Evolutionary conservation across 2,329 filamentous ascomycete genomes (phyloP), one percentile per base, ranked within the genome.

Genomic region (Fusarium coffeatum): DNA sequence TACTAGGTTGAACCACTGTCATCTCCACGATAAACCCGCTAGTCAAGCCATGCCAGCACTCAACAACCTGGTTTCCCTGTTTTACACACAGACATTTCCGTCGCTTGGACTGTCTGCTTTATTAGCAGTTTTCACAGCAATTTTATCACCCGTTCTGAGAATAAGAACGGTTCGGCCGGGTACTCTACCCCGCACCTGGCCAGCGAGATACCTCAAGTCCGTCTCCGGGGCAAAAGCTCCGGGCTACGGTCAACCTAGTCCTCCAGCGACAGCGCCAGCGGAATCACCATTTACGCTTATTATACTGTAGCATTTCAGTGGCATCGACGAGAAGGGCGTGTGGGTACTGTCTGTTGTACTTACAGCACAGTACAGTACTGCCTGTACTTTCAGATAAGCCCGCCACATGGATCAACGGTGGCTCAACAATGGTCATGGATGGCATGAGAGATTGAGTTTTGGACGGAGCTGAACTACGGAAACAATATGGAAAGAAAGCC

Each of bases 11-110:
- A n/a, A 9, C 42, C 9, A 23, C 25, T 50, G 30, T 40, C 48
- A 69, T 69, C 66, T 43, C 67, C 67, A 64, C 13, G 54, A 54
- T 64, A 68, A 71, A 57, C 32, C 68, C 64, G 64, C 56, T 56
- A 66, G 60, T 22, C 60, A 65, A 71, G 45, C 59, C 47, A 47
- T 55, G 51, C 45, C 46, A 47, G 57, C 41, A n/a, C 34, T 42
- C 34, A 13, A 54, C 32, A 54, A 45, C 30, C 28, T 40, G 28
- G 18, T 49, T 67, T 68, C 27, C 62, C 48, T 62, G 55, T 56
- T 67, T 67, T 66, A 10, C 32, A 22, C 23, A 32, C 51, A 61
- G 56, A 45, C 55, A 30, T 67, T 70, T 40, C n/a, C 30, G 22
- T 56, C 27, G 40, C 41, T 11, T 55, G 27, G 27, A 51, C 49